Evolutionary conservation across 1,284 basidiomycete genomes (phyloP).

Genomic region (Sutorius eximius): DNA sequence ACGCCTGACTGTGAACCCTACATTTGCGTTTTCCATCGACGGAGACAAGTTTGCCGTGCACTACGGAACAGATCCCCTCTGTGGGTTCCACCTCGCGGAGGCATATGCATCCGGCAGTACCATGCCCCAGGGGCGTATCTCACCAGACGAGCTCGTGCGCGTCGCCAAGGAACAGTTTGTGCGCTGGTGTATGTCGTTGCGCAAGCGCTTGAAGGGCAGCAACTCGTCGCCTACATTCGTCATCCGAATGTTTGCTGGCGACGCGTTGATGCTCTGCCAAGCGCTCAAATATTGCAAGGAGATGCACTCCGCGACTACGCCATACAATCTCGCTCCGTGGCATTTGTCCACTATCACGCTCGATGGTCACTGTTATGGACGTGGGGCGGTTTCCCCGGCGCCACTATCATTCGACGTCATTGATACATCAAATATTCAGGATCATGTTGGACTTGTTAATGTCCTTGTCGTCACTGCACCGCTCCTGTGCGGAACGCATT

Average conservation of each 20-base stretch:
- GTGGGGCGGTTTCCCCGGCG: conserved; percentile 20
- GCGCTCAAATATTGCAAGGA: conserved; percentile 26
- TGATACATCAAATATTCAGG: conserved; percentile 53
- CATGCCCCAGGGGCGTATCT: background rate
- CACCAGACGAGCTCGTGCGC: conserved; percentile 11
- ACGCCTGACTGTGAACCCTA: conserved; percentile 43
- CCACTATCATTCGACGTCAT: conserved; percentile 50
- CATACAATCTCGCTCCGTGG: conserved; percentile 34
- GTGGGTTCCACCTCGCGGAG: conserved; percentile 47
- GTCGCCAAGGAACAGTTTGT: conserved; percentile 25
- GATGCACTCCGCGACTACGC: conserved; percentile 6
- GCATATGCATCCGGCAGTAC: conserved; percentile 27
- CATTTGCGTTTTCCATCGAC: conserved; percentile 44
- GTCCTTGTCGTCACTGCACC: conserved; percentile 41
- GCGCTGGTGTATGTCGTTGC: conserved; percentile 23
- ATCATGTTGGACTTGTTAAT: conserved; percentile 51
- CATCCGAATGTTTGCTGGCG: conserved; percentile 35
- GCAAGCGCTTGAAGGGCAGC: conserved; percentile 14
- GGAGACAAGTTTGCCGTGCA: conserved; percentile 48
- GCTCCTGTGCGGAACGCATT: conserved; percentile 35
- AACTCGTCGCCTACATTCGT: conserved; percentile 17
- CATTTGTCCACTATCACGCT: conserved; percentile 35
- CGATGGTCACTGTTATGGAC: conserved; percentile 36
- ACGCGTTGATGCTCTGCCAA: conserved; percentile 34
- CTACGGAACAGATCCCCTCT: conserved; percentile 47